A percentile compares a stretch with the other conserved stretches of the same genome.
Conservation (phyloP, 1,284 basidiomycete genomes). For the Athelia psychrophila region DNA sequence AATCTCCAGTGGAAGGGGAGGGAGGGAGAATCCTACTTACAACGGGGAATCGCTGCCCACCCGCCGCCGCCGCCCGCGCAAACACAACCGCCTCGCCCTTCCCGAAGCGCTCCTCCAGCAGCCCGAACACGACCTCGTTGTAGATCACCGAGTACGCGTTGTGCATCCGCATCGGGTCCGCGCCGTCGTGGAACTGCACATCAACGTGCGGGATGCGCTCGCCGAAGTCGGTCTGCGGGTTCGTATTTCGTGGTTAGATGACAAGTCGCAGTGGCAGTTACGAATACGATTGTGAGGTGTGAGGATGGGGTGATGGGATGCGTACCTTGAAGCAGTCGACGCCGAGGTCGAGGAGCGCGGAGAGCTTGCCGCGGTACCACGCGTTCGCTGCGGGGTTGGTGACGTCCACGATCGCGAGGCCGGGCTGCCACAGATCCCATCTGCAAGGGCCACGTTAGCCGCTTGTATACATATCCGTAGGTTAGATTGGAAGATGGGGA, state of each 20-base stretch:
- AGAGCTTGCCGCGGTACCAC: conserved; percentile 65
- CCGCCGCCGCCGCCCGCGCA: conserved; percentile 53
- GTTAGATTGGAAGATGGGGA: not conserved
- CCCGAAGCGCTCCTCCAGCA: conserved; percentile 46
- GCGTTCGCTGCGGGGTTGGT: conserved; percentile 68
- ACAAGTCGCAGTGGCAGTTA: conserved; percentile 1
- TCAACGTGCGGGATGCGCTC: conserved; percentile 32
- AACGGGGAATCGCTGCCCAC: conserved; percentile 50
- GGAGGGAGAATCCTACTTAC: conserved; percentile 13
- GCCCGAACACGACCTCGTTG: conserved; percentile 54
- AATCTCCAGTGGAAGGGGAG: too few species aligned
- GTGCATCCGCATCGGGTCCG: conserved; percentile 48
- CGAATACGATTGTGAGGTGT: too few species aligned
- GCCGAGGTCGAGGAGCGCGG: conserved; percentile 62
- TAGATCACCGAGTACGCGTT: conserved; percentile 54
- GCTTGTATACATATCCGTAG: not conserved
- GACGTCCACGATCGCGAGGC: conserved; percentile 66
- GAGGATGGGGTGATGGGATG: too few species aligned
- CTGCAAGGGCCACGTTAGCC: conserved; percentile 21
- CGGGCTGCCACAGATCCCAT: conserved; percentile 75
- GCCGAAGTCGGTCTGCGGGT: conserved; percentile 65
- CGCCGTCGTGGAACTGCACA: conserved; percentile 49
- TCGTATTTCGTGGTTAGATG: conserved; percentile 10
- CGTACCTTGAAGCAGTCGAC: conserved; percentile 69
- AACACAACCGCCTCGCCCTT: conserved; percentile 54